These are phyloP conservation scores for Sanghuangporus sanghuang DNA, from an alignment of 1,284 basidiomycete species.

Conservation along the genomic window DNA sequence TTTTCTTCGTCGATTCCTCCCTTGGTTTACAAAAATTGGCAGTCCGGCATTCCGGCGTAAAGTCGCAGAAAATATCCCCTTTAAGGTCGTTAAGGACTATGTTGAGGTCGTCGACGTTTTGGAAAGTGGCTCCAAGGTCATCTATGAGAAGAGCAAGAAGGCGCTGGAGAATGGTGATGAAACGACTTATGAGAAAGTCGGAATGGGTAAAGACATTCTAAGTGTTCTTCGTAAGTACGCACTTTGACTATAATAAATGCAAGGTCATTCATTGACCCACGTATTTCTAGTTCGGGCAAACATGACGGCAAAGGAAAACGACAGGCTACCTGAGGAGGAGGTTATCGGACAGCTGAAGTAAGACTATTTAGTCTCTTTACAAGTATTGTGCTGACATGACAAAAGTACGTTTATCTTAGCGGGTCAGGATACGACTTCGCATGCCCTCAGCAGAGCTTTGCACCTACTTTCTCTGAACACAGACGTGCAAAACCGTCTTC, in stretches of 20 bases:
- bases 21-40: conserved; percentile 18
- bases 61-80: conserved; percentile 10
- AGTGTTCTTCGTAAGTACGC: conserved; percentile 20
- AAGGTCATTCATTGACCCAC: not conserved
- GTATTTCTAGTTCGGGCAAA: conserved; percentile 22
- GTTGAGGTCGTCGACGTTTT: conserved; percentile 28
- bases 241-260: no score
- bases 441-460: conserved; percentile 33
- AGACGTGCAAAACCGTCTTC: conserved; percentile 28
- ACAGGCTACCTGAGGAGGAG: conserved; percentile 6
- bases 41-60: conserved; percentile 4
- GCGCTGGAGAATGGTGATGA: conserved; percentile 19
- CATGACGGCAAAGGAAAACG: conserved; percentile 1
- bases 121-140: conserved; percentile 12
- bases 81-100: conserved; percentile 21
- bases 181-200: conserved; percentile 17
- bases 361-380: not conserved
- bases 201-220: conserved; percentile 25
- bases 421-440: conserved; percentile 34
- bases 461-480: conserved; percentile 30
- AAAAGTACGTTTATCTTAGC: conserved; percentile 33
- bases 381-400: conserved; percentile 7
- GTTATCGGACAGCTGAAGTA: conserved; percentile 24
- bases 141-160: conserved; percentile 16
- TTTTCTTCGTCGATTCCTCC: conserved; percentile 7